phyloP scores from a whole-genome alignment of 768 basidiomycete species.

The Suillus weaverae region DNA sequence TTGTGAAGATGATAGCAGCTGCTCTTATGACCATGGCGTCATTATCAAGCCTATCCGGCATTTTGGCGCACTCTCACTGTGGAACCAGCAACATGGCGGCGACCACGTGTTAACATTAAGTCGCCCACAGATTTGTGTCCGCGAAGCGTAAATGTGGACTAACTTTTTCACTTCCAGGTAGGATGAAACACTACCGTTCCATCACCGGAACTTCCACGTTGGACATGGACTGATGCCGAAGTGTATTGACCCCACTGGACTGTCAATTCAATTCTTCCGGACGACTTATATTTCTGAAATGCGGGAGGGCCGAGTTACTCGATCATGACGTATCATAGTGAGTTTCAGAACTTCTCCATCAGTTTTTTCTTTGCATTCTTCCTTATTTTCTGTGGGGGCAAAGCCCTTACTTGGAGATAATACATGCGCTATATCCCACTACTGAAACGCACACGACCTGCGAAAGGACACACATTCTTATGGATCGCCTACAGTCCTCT shows the following conservation, averaged over 20 bases:
- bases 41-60: not conserved
- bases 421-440: not conserved
- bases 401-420: not conserved
- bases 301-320: not conserved
- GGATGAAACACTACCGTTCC: not conserved
- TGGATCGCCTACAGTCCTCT: not conserved
- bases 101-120: not conserved
- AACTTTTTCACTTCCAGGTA: not conserved
- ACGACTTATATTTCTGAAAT: not conserved
- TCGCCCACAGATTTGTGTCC: not conserved
- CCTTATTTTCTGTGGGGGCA: not conserved
- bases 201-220: too few species aligned
- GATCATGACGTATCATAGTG: not conserved
- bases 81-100: slow-evolving; percentile 1
- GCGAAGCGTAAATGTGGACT: not conserved
- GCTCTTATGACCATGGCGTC: not conserved
- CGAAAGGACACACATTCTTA: not conserved
- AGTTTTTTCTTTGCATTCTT: not conserved
- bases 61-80: not conserved
- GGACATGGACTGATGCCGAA: not conserved
- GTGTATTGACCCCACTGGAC: too few species aligned
- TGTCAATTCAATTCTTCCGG: too few species aligned
- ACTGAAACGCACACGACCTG: not conserved
- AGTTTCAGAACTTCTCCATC: not conserved
- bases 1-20: not conserved